Conservation (phyloP, 176 grass and related monocot species). For the Puccinellia tenuiflora region DNA sequence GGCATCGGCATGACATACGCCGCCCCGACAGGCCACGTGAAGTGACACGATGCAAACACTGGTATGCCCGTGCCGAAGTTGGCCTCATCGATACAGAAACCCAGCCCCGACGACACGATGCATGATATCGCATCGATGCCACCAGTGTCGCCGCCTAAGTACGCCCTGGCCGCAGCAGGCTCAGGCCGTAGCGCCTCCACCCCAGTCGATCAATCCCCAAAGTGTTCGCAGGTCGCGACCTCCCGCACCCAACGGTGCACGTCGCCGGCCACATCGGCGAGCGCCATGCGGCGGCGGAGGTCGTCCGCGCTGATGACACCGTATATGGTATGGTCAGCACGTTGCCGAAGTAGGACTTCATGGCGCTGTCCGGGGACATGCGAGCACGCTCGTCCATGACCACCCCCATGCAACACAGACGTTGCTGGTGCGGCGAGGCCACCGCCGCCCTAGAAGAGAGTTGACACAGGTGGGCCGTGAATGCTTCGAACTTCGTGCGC, state of each 20-base stretch:
- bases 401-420: slow-evolving; percentile 57
- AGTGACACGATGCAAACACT: not conserved
- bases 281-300: not conserved
- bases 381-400: slow-evolving; percentile 58
- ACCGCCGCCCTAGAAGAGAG: slow-evolving; percentile 29
- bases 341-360: slow-evolving; percentile 66
- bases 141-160: not conserved
- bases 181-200: not conserved
- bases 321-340: slow-evolving; percentile 59
- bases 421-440: slow-evolving; percentile 3
- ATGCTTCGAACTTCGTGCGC: slow-evolving; percentile 47
- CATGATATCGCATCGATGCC: not conserved
- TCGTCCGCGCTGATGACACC: slow-evolving; percentile 12
- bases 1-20: not conserved
- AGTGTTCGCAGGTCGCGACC: not conserved
- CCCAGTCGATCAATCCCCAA: not conserved
- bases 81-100: not conserved
- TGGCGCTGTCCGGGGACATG: slow-evolving; percentile 15
- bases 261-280: slow-evolving; percentile 40
- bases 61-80: not conserved
- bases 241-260: slow-evolving; percentile 15
- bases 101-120: not conserved
- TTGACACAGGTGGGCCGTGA: slow-evolving; percentile 68
- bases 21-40: not conserved
- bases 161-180: not conserved